Conservation (phyloP, 306 rosid species). For the Sindora glabra region DNA sequence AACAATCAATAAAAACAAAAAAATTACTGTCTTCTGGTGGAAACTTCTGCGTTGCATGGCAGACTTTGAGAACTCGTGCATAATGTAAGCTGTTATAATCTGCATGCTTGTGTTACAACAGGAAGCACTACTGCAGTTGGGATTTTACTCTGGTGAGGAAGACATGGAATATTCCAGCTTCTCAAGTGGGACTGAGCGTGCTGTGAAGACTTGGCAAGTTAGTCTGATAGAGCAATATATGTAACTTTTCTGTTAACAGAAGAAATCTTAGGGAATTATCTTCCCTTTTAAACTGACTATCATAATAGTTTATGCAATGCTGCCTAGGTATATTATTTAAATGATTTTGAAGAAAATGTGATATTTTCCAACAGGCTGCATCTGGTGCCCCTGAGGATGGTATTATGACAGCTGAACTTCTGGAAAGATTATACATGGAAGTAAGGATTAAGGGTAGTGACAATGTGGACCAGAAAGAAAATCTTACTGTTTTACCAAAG, state of each 20-base stretch:
- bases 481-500: slow-evolving; percentile 21
- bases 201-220: slow-evolving; percentile 98
- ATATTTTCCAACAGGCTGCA: slow-evolving; percentile 42
- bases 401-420: slow-evolving; percentile 72
- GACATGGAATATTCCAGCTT: slow-evolving; percentile 83
- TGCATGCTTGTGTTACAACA: slow-evolving; percentile 16
- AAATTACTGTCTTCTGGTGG: too few species aligned
- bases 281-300: not conserved
- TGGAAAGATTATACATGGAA: slow-evolving; percentile 44
- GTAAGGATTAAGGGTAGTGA: slow-evolving; percentile 19
- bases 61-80: slow-evolving; percentile 6
- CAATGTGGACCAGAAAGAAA: slow-evolving; percentile 15
- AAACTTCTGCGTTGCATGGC: too few species aligned
- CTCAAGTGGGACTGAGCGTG: slow-evolving; percentile 82
- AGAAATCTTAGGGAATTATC: not conserved
- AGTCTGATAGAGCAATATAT: slow-evolving; percentile 22
- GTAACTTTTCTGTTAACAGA: not conserved
- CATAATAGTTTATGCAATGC: not conserved
- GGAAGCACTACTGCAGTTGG: slow-evolving; percentile 72
- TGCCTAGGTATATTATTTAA: not conserved
- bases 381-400: slow-evolving; percentile 70
- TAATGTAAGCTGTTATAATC: not conserved
- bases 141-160: slow-evolving; percentile 91
- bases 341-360: slow-evolving; percentile 3
- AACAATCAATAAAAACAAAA: too few species aligned